Evolutionary conservation across 257 asterid genomes (phyloP).

Genomic region (Ballota nigra): DNA sequence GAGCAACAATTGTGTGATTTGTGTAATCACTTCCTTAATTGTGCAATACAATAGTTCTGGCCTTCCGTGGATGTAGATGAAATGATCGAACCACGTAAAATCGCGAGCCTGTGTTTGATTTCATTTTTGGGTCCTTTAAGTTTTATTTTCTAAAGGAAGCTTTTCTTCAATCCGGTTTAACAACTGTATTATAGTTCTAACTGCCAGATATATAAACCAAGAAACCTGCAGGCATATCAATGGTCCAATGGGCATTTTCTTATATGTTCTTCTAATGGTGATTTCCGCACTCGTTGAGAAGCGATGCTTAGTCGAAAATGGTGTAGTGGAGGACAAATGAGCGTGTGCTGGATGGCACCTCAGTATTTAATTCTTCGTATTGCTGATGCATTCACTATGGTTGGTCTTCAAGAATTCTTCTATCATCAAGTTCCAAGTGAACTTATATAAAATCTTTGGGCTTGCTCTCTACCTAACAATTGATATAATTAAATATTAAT

Average conservation of each 20-base stretch:
- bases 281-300: constrained; percentile 42
- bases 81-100: no score
- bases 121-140: no score
- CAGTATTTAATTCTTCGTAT: constrained; percentile 47
- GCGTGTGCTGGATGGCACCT: constrained; percentile 55
- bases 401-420: constrained; percentile 64
- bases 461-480: constrained; percentile 46
- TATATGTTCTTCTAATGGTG: constrained; percentile 28
- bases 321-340: constrained; percentile 45
- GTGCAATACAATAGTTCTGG: no score
- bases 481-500: no score
- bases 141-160: no score
- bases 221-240: constrained; percentile 44
- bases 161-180: no score
- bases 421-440: constrained; percentile 53
- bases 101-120: no score
- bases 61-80: no score
- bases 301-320: constrained; percentile 33
- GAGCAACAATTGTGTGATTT: no score
- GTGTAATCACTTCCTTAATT: no score
- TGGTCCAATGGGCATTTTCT: constrained; percentile 38
- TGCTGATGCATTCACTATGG: constrained; percentile 39
- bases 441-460: constrained; percentile 48
- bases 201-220: constrained; percentile 29
- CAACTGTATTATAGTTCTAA: constrained; percentile 41